Conservation (phyloP, 495 filamentous ascomycete genomes). For the Xanthoparmelia taractica region DNA sequence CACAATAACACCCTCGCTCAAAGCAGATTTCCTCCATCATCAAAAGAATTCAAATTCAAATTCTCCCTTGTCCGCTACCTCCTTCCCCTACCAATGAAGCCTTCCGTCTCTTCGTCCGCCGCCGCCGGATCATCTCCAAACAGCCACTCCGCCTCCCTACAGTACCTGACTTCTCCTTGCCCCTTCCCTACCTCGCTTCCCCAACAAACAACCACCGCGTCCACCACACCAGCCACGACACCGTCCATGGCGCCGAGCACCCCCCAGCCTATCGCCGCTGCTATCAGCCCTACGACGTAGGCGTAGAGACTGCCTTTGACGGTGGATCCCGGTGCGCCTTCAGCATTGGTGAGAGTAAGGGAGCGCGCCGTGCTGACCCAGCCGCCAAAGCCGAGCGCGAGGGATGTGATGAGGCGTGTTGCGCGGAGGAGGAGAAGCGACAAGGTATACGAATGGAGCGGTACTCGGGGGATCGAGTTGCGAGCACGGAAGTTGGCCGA, state of each 20-base stretch:
- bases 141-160: constrained; percentile 74
- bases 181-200: constrained; percentile 51
- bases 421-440: constrained; percentile 89
- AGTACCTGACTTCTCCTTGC: constrained; percentile 62
- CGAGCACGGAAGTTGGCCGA: constrained; percentile 38
- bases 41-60: neutral
- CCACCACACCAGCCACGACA: constrained; percentile 82
- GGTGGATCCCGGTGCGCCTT: constrained; percentile 41
- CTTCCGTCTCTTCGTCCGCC: constrained; percentile 17
- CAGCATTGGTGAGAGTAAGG: constrained; percentile 45
- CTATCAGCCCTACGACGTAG: constrained; percentile 86
- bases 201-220: constrained; percentile 89
- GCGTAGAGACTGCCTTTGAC: constrained; percentile 84
- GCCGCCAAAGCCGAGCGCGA: constrained; percentile 84
- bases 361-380: constrained; percentile 89
- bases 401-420: constrained; percentile 79
- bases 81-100: constrained; percentile 8
- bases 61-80: neutral
- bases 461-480: constrained; percentile 21
- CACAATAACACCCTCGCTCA: neutral
- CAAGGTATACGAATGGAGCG: constrained; percentile 68
- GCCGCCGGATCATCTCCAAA: constrained; percentile 38
- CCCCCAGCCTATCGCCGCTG: constrained; percentile 90
- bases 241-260: constrained; percentile 93
- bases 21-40: neutral